Percentiles rank a stretch among this genome's conserved stretches.
Evolutionary conservation across 73 alveolate genomes (phyloP).

Genomic region (Paramecium sonneborni): DNA sequence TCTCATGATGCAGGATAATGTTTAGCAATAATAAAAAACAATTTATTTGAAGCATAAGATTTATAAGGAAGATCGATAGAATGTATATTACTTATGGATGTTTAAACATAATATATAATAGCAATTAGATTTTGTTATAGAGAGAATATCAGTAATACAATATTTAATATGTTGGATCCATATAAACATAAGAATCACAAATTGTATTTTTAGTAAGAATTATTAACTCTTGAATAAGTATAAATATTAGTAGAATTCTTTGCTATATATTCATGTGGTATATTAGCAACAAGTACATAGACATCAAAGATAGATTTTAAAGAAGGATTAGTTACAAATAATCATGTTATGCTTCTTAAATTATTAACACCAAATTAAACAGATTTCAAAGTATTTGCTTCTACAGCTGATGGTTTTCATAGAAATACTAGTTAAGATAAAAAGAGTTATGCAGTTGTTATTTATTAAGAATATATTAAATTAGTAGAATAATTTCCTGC

Average conservation of each 20-base stretch:
- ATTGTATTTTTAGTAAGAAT: not conserved
- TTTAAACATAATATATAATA: not conserved
- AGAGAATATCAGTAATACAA: not conserved
- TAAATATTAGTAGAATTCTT: not conserved
- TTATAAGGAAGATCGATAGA: not conserved
- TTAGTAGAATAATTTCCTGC: not conserved
- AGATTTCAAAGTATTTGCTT: not conserved
- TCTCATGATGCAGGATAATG: conserved; percentile 18
- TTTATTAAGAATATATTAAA: not conserved
- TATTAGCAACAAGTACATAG: not conserved
- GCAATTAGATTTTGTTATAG: not conserved
- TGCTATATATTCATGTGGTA: not conserved
- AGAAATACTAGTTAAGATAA: not conserved
- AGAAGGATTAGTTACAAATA: not conserved
- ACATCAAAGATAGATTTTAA: not conserved
- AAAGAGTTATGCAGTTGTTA: not conserved
- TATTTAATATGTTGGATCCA: not conserved
- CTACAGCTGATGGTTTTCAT: conserved; percentile 52
- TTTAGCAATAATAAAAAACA: not conserved
- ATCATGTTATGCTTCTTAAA: not conserved
- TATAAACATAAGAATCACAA: conserved; percentile 26
- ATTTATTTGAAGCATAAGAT: not conserved
- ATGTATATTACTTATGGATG: not conserved
- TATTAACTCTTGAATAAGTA: not conserved
- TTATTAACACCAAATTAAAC: not conserved